Percentiles rank a stretch among this genome's conserved stretches.
Evolutionary conservation across 2,329 filamentous ascomycete genomes (phyloP).

Genomic region (Cladophialophora chaetospira): DNA sequence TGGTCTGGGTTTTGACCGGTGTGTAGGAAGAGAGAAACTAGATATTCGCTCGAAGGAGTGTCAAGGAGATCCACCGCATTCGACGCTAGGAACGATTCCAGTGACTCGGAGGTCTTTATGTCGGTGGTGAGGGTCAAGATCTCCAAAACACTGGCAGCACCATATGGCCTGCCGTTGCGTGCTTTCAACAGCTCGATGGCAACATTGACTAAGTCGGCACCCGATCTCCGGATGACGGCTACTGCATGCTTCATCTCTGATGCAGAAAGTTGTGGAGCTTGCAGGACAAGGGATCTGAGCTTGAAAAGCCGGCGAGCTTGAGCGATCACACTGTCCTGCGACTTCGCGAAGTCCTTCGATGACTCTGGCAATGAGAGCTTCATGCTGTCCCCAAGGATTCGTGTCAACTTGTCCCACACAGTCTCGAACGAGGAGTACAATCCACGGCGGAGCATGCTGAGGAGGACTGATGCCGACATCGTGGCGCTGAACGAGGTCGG

Average conservation of each 20-base stretch:
- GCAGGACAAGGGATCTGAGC: constrained; percentile 44
- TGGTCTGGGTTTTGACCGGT: constrained; percentile 39
- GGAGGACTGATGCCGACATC: constrained; percentile 45
- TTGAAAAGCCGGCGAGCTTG: constrained; percentile 70
- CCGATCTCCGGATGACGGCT: constrained; percentile 20
- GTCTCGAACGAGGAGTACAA: constrained; percentile 49
- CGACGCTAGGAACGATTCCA: constrained; percentile 54
- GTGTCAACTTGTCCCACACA: constrained; percentile 66
- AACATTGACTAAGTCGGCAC: constrained; percentile 43
- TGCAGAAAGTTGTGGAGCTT: constrained; percentile 1
- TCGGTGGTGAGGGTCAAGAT: constrained; percentile 50
- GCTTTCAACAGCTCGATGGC: constrained; percentile 54
- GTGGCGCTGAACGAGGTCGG: constrained; percentile 41
- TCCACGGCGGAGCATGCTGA: constrained; percentile 40
- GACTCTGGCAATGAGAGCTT: constrained; percentile 78
- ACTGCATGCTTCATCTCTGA: constrained; percentile 10
- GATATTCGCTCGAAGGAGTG: constrained; percentile 67
- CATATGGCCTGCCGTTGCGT: constrained; percentile 67
- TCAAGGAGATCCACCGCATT: constrained; percentile 62
- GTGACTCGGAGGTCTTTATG: background rate
- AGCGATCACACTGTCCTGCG: constrained; percentile 68
- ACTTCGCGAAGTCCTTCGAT: constrained; percentile 72
- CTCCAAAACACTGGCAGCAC: constrained; percentile 62
- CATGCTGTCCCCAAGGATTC: constrained; percentile 65
- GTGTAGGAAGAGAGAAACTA: constrained; percentile 66